Evolutionary conservation across 2,329 filamentous ascomycete genomes (phyloP).

Genomic region (Cadophora luteo-olivacea): DNA sequence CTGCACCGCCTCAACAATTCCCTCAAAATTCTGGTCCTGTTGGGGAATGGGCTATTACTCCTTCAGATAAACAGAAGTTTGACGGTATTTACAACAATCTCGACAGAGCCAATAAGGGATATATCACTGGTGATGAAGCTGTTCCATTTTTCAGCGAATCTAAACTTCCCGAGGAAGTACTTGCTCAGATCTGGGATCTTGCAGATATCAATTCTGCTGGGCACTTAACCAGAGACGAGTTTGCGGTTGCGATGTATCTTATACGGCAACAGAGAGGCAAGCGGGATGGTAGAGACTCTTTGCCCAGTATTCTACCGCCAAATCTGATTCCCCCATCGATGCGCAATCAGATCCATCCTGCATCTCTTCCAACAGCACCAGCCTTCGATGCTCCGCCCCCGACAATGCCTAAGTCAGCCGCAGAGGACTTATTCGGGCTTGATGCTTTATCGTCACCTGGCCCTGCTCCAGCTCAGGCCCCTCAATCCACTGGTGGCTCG

Average conservation of each 20-base stretch:
- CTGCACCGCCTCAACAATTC: slow-evolving; percentile 47
- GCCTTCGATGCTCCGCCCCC: slow-evolving; percentile 52
- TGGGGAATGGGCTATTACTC: slow-evolving; percentile 81
- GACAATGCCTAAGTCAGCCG: slow-evolving; percentile 73
- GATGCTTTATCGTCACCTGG: slow-evolving; percentile 68
- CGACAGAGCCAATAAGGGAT: slow-evolving; percentile 81
- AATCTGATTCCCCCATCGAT: slow-evolving; percentile 87
- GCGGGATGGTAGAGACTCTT: slow-evolving; percentile 61
- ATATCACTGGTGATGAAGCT: slow-evolving; percentile 92
- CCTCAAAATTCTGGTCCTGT: slow-evolving; percentile 48
- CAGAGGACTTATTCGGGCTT: slow-evolving; percentile 93
- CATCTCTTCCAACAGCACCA: slow-evolving; percentile 50
- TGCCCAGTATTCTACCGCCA: slow-evolving; percentile 80
- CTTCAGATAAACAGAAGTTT: slow-evolving; percentile 85
- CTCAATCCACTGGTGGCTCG: slow-evolving; percentile 78
- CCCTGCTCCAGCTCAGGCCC: slow-evolving; percentile 59
- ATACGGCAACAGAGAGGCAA: slow-evolving; percentile 88
- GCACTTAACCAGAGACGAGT: slow-evolving; percentile 84
- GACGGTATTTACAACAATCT: slow-evolving; percentile 85
- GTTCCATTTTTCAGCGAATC: slow-evolving; percentile 95
- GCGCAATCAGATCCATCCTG: slow-evolving; percentile 66
- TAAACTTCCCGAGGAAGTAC: slow-evolving; percentile 81
- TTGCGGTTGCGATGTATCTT: slow-evolving; percentile 96
- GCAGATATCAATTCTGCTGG: slow-evolving; percentile 93
- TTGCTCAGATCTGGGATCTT: slow-evolving; percentile 97